Conservation (phyloP, 2,329 filamentous ascomycete genomes). For the Curvularia eragrostidis region DNA sequence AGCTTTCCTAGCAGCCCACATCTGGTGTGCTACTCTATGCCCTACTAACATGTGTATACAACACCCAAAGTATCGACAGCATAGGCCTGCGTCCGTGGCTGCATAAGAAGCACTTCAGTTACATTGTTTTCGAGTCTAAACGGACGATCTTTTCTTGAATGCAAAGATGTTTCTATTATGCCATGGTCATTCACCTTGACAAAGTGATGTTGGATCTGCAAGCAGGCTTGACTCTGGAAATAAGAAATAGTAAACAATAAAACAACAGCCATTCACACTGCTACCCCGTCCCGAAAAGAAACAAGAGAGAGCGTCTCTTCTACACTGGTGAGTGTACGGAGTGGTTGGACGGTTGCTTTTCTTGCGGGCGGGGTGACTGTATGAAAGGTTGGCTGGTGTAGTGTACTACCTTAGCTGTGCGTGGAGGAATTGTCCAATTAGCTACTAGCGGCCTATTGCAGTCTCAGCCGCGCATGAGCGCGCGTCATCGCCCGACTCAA, state of each 20-base stretch:
- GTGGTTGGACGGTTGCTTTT: not conserved
- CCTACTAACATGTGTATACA: not conserved
- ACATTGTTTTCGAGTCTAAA: not conserved
- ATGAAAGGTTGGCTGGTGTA: too few relatives aligned
- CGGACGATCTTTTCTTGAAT: not conserved
- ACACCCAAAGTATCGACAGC: not conserved
- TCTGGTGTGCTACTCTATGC: not conserved
- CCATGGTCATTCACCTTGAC: not conserved
- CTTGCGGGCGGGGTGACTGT: not conserved
- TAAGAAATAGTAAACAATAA: not conserved
- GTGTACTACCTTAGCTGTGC: not conserved
- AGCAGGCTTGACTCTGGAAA: not conserved
- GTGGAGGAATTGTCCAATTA: conserved; percentile 26
- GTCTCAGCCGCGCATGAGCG: conserved; percentile 26
- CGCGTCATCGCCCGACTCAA: conserved; percentile 33
- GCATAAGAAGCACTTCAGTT: not conserved
- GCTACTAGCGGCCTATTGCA: conserved; percentile 7
- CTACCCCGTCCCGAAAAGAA: not conserved
- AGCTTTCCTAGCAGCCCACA: not conserved
- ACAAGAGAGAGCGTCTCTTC: not conserved
- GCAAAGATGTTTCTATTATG: not conserved
- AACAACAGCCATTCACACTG: not conserved
- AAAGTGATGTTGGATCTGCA: not conserved
- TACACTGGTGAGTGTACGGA: not conserved
- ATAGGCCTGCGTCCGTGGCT: not conserved